Conservation (phyloP, 441 rosid genomes). For the Kokia cookei region DNA sequence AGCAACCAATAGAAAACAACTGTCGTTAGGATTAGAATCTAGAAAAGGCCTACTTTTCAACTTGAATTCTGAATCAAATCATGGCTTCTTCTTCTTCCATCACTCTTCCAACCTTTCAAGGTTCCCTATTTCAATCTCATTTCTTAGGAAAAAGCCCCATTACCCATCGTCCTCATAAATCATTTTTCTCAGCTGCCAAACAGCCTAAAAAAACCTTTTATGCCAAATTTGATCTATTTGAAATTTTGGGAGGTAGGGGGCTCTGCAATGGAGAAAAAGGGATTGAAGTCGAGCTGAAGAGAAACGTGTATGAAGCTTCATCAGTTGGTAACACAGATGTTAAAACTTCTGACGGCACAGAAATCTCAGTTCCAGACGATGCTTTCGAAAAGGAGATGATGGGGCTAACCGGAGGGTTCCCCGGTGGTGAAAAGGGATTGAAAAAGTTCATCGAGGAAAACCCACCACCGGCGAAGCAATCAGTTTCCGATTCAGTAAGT, state of each 20-base stretch:
- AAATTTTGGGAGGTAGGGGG: conserved; percentile 81
- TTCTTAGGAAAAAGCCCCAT: conserved; percentile 43
- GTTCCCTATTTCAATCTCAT: conserved; percentile 28
- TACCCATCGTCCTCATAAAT: conserved; percentile 18
- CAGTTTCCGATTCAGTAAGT: conserved; percentile 13
- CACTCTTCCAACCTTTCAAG: conserved; percentile 42
- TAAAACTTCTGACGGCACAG: conserved; percentile 5
- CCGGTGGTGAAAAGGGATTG: conserved; percentile 74
- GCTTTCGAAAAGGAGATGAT: conserved; percentile 78
- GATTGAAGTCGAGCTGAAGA: conserved; percentile 44
- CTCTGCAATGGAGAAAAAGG: conserved; percentile 77
- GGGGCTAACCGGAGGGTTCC: conserved; percentile 92
- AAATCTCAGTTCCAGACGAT: conserved; percentile 34
- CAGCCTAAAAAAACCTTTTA: conserved; percentile 16
- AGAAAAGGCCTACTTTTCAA: neutral
- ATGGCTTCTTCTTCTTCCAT: conserved; percentile 52
- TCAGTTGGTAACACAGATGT: conserved; percentile 3
- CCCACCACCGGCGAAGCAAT: conserved; percentile 55
- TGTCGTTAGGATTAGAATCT: neutral
- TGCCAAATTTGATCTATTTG: conserved; percentile 55
- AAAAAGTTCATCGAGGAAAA: conserved; percentile 58
- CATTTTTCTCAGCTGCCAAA: conserved; percentile 21
- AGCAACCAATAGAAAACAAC: neutral
- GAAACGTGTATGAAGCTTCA: conserved; percentile 14
- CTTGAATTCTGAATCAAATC: neutral